These are phyloP conservation scores for Litsea cubeba DNA, from an alignment of 164 flowering plant species.

Conservation along the genomic window DNA sequence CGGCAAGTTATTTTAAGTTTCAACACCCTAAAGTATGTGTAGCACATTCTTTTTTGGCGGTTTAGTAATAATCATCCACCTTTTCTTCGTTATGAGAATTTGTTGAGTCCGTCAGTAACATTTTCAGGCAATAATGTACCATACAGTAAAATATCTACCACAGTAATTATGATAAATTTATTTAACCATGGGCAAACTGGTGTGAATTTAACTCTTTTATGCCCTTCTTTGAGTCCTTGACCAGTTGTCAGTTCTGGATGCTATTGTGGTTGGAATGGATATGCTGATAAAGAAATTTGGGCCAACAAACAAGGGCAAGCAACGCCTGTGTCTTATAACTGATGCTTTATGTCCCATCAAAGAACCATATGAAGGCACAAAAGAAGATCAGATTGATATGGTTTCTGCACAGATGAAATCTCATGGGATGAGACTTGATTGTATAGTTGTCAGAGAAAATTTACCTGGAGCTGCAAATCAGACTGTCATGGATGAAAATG, in stretches of 20 bases:
- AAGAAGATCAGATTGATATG: constrained; percentile 78
- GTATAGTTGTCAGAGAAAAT: constrained; percentile 56
- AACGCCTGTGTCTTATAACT: constrained; percentile 86
- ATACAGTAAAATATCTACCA: background rate
- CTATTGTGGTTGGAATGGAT: constrained; percentile 93
- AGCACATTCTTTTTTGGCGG: background rate
- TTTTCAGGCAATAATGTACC: background rate
- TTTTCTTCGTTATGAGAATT: too few relatives aligned
- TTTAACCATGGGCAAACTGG: background rate
- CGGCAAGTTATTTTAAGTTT: too few relatives aligned
- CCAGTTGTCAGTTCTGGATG: constrained; percentile 75
- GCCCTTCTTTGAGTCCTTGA: constrained; percentile 42
- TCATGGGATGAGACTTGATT: constrained; percentile 79
- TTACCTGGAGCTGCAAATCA: constrained; percentile 30
- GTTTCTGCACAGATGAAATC: constrained; percentile 66
- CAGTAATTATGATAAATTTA: background rate
- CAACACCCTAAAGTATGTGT: too few relatives aligned
- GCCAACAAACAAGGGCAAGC: constrained; percentile 77
- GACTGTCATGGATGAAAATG: constrained; percentile 64
- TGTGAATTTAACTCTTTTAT: background rate
- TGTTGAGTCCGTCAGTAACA: background rate
- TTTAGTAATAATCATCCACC: background rate
- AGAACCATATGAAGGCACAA: constrained; percentile 81
- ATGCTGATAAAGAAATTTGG: constrained; percentile 87
- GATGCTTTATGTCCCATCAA: constrained; percentile 60